Conservation (phyloP, 208 protist species). For the Leishmania martiniquensis region DNA sequence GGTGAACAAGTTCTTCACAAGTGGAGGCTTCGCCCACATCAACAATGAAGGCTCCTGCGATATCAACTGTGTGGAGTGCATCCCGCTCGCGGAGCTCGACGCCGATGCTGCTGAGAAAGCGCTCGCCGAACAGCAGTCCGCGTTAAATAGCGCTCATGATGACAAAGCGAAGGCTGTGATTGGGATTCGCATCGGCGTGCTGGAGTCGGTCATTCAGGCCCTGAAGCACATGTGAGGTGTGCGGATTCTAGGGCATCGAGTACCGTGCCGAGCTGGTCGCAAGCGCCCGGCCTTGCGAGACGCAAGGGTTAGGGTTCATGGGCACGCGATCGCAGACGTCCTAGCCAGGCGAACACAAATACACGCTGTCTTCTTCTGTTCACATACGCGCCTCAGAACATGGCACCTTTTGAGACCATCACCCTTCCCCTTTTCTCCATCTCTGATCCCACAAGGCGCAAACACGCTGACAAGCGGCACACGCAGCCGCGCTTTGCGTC, state of each 20-base stretch:
- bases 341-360: too few species aligned
- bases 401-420: too few species aligned
- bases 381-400: too few species aligned
- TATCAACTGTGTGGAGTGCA: constrained; percentile 91
- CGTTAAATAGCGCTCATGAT: constrained; percentile 63
- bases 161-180: constrained; percentile 85
- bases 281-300: background rate
- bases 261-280: background rate
- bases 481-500: background rate
- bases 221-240: constrained; percentile 37
- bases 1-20: constrained; percentile 84
- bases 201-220: constrained; percentile 75
- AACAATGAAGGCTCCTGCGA: constrained; percentile 93
- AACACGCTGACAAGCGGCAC: background rate
- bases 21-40: constrained; percentile 90
- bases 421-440: background rate
- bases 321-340: background rate
- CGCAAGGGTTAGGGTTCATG: background rate
- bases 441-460: background rate
- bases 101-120: constrained; percentile 77
- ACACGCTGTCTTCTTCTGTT: too few species aligned
- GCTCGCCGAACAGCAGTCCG: constrained; percentile 70
- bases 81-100: constrained; percentile 84
- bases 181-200: constrained; percentile 81
- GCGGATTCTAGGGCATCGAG: background rate